Evolutionary conservation across 805 yeast genomes (phyloP), one percentile per base, ranked within the genome.

Genomic region (Barnettozyma wickerhamii): DNA sequence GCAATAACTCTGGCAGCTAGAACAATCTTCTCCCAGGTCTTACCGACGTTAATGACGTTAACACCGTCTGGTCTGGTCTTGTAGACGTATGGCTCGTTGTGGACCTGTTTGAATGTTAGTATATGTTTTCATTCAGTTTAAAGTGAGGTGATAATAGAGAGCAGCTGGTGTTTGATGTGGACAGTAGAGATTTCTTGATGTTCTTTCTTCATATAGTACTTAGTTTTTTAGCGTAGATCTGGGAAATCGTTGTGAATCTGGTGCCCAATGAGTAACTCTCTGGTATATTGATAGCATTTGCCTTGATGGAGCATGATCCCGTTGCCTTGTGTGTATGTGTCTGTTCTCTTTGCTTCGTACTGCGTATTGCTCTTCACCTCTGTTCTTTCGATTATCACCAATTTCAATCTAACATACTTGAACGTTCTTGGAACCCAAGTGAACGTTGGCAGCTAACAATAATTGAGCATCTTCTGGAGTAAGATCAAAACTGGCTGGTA

Each of bases 21-120:
- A 56, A 91, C 97, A 71, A 90, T 85, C 81, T 91, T 91, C 81
- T 93, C 98, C 98, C 99, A 93, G 66, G 99, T 93, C 81, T 91
- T 90, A 81, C 95, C 95, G 66, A 93, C 79, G 88, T 93, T 88
- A 75, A 93, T 90, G 62, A 93, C 79, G 82, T 89, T 89, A 65
- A 93, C 97, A 84, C 99, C 99, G 72, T 93, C 99, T 75, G 95
- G 93, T 80, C 98, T 90, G 74, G 96, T 84, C 79, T 88, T 86
- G 91, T 77, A 86, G 64, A 91, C 95, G 81, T 88, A 88, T 73
- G 93, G 84, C 72, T 84, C 85, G 83, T 87, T 89, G 87, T 89
- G 96, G 66, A 87, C 91, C 91, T 84, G 59, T 39, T 30, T 44
- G 23, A 24, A 10, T 36, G 50, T 42, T 54, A 55, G 55, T 49